A percentile compares a stretch with the other conserved stretches of the same genome.
These are phyloP conservation scores for Penicillium mononematosum DNA, from an alignment of 495 filamentous ascomycete species.

Conservation along the genomic window DNA sequence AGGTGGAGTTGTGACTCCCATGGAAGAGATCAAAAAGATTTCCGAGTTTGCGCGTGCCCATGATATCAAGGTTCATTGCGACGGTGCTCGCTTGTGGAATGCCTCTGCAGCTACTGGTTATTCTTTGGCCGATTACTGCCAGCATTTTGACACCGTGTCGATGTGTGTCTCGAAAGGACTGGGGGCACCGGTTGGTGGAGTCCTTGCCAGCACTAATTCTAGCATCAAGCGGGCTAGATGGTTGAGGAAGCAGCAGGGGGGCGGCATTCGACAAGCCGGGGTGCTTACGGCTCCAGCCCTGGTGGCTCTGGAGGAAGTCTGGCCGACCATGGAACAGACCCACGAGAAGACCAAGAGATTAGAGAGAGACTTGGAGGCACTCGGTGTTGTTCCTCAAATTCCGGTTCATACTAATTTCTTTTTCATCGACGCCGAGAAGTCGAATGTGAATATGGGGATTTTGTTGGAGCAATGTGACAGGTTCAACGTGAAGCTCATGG, in stretches of 20 bases:
- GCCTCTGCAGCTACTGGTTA: conserved; percentile 24
- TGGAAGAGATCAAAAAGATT: conserved; percentile 33
- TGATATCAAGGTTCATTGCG: conserved; percentile 35
- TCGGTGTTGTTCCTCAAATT: conserved; percentile 59
- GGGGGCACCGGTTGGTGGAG: conserved; percentile 27
- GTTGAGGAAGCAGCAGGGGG: conserved; percentile 28
- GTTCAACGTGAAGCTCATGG: conserved; percentile 23
- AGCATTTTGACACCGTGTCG: conserved; percentile 28
- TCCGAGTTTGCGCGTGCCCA: conserved; percentile 28
- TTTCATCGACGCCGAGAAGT: conserved; percentile 61
- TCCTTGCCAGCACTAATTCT: conserved; percentile 17
- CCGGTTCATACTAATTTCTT: conserved; percentile 78
- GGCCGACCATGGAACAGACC: conserved; percentile 51
- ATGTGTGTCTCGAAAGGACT: conserved; percentile 32
- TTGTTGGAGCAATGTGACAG: conserved; percentile 23
- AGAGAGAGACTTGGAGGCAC: conserved; percentile 46
- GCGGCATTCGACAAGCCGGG: conserved; percentile 31
- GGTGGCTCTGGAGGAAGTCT: conserved; percentile 57
- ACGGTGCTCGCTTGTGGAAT: conserved; percentile 39
- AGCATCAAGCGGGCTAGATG: conserved; percentile 25
- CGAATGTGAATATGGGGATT: conserved; percentile 22
- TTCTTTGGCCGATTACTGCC: conserved; percentile 22
- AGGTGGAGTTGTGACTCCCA: conserved; percentile 30
- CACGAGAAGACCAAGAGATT: conserved; percentile 57
- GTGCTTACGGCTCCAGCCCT: conserved; percentile 26